Evolutionary conservation across 139 green algal genomes (phyloP), one percentile per base, ranked within the genome.

Genomic region (Closterium sp.): DNA sequence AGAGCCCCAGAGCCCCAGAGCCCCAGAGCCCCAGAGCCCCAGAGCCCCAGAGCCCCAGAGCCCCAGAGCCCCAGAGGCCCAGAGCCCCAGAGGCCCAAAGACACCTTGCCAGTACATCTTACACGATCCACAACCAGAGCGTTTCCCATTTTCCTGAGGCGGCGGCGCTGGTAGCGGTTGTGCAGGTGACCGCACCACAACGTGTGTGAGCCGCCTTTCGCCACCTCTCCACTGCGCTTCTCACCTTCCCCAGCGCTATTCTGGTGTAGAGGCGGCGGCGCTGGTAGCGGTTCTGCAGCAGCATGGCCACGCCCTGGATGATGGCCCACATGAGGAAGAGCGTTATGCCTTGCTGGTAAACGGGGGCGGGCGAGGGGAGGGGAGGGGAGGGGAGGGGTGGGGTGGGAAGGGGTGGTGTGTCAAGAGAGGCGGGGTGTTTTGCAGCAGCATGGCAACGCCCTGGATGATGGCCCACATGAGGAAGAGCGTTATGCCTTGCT

Each of bases 261-360:
- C 92, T 86, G 31, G 92, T 94, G 84, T 94, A 94, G 30, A 93
- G 76, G 84, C 92, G 89, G 25, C 55, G 86, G 12, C 92, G 76
- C 87, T 94, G 92, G 85, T 94, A 94, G 32, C 84, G 92, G 64
- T 94, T 94, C 66, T 94, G 92, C 36, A 94, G 85, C 33, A 94
- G 92, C 92, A 94, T 94, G 12, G 92, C 90, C 1, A 93, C 85
- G 12, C 90, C 92, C 32, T 94, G 92, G 33, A 94, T 86, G 64
- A 93, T 7, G 0, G 92, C 90, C 92, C 92, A 94, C 31, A 28
- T 31, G 10, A 94, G 34, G 34, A 94, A 94, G 7, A 93, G 92
- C 28, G 21, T 89, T 1, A 94, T 87, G 23, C 84, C 34, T 31
- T 83, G 8, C 91, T 93, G 85, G 28, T 84, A 1, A 6, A 30